phyloP scores from a whole-genome alignment of 768 basidiomycete species.

The Serendipita sp. region DNA sequence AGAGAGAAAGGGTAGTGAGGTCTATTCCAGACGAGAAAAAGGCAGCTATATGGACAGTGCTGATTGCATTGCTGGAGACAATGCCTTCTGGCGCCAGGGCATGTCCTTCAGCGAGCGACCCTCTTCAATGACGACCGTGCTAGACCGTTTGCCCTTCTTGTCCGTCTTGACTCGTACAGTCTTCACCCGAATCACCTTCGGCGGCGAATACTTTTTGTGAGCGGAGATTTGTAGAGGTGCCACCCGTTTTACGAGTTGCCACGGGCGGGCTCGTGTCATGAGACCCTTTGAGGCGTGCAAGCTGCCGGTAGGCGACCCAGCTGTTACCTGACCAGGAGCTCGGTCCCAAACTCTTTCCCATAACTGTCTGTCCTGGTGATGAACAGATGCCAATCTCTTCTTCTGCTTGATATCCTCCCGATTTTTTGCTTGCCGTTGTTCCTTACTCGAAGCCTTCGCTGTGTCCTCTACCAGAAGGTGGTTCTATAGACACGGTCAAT shows the following conservation, averaged over 20 bases:
- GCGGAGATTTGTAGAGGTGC: not conserved
- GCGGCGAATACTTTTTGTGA: not conserved
- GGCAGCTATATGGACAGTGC: not conserved
- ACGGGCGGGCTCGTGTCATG: not conserved
- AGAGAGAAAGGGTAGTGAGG: not conserved
- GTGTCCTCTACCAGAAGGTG: not conserved
- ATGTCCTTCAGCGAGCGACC: not conserved
- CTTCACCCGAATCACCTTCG: not conserved
- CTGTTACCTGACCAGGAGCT: not conserved
- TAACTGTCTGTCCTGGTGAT: not conserved
- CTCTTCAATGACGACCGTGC: not conserved
- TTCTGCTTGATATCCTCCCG: not conserved
- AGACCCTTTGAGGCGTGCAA: not conserved
- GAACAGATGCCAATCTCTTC: not conserved
- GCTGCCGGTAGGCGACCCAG: not conserved
- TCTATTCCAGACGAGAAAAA: not conserved
- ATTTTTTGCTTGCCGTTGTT: not conserved
- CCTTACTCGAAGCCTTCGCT: not conserved
- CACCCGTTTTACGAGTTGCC: not conserved
- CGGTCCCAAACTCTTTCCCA: not conserved
- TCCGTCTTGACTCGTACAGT: not conserved
- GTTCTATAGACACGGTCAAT: not conserved
- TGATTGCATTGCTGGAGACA: not conserved
- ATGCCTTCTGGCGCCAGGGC: not conserved
- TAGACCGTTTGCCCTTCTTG: not conserved